Percentiles rank a stretch among this genome's conserved stretches.
Conservation (phyloP, 306 rosid species). For the Mimosa pudica region DNA sequence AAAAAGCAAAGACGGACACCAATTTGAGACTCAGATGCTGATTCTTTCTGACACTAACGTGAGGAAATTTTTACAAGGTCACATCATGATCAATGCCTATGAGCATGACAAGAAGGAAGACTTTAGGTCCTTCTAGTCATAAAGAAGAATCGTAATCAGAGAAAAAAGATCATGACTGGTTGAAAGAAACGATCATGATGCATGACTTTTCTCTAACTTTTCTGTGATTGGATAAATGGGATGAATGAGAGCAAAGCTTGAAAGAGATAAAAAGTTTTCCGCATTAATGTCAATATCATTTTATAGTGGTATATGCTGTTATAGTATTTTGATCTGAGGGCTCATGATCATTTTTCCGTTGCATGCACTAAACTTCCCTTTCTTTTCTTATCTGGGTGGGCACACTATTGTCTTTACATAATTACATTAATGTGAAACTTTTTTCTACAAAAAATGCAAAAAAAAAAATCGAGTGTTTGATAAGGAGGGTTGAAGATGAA, state of each 20-base stretch:
- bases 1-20: constrained; percentile 8
- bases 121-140: neutral
- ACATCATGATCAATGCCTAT: neutral
- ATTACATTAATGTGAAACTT: neutral
- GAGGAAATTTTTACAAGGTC: neutral
- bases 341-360: neutral
- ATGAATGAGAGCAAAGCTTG: constrained; percentile 10
- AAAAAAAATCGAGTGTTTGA: neutral
- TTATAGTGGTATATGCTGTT: neutral
- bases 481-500: neutral
- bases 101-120: constrained; percentile 12
- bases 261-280: neutral
- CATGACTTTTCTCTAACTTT: neutral
- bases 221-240: neutral
- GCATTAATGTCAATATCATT: neutral
- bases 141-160: neutral
- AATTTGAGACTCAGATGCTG: neutral
- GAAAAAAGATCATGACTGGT: neutral
- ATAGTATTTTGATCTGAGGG: neutral
- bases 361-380: neutral
- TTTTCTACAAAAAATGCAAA: neutral
- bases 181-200: constrained; percentile 3
- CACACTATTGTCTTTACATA: neutral
- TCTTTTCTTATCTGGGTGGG: neutral
- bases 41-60: neutral